Base-by-base conservation (phyloP, 2,329 filamentous ascomycete species). In the Aspergillus sp. region DNA sequence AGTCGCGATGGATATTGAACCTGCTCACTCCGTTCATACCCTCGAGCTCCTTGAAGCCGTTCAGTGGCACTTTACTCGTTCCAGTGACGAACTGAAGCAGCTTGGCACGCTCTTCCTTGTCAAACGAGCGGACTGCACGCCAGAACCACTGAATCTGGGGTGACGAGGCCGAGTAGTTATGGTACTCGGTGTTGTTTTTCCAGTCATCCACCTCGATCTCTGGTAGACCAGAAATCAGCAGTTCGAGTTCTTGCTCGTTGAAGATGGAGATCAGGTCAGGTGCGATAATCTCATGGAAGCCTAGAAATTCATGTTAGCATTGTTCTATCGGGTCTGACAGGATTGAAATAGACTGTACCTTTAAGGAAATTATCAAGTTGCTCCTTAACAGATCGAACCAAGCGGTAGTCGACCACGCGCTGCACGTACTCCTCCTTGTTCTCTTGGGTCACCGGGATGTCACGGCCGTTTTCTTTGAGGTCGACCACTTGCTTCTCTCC, bases 141-240 rank as follows among this genome's bases (percentile, higher is more conserved):
- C 93, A 98, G 81, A 98, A 98, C 93, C 93, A 98, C 66, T 97
- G 90, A 47, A 98, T 95, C 65, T 98, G 94, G 36, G 89, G 88
- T 3, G 93, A 96, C 0, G 90, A 91, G 29, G 88, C 85, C 5
- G 82, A 89, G 72, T 98, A 98, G 68, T 97, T 97, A 70, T 97
- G 91, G 59, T 98, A 97, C 64, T 98, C 94, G 2, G 91, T 95
- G 69, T 96, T 95, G 70, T 88, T 90, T 79, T 95, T 96, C 93
- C 93, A 98, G 70, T 98, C 93, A 61, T 98, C 93, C 33, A 97
- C 82, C 57, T 98, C 91, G 56, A 98, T 96, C 61, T 98, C 93
- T 1, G 93, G 93, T 40, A 98, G 78, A 62, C 93, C 93, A 40
- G 93, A 98, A 61, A 98, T 98, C 48, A 98, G 77, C 38, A 98